Percentiles rank a stretch among this genome's conserved stretches.
These are phyloP conservation scores for Clonostachys rhizophaga DNA, from an alignment of 2,329 filamentous ascomycete species.

Conservation along the genomic window DNA sequence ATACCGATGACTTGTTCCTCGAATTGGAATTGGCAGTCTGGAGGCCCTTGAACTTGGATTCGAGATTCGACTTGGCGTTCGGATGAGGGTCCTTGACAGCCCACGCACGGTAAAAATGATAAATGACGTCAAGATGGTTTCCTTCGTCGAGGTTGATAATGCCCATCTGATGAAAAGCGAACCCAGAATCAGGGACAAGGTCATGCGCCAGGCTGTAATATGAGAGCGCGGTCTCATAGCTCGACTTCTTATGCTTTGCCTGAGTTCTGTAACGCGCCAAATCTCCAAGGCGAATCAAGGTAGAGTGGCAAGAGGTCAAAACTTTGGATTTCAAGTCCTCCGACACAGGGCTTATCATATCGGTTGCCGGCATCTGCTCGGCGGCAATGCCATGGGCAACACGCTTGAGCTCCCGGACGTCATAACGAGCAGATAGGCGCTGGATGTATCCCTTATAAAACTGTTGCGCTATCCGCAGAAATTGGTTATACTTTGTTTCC, in stretches of 20 bases:
- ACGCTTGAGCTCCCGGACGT: conserved; percentile 43
- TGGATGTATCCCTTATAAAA: conserved; percentile 88
- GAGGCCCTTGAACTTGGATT: conserved; percentile 67
- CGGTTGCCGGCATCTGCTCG: conserved; percentile 32
- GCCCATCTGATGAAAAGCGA: conserved; percentile 85
- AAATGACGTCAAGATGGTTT: conserved; percentile 80
- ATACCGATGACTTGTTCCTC: conserved; percentile 14
- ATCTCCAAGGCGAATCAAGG: conserved; percentile 83
- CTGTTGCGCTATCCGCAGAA: conserved; percentile 80
- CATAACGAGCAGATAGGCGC: conserved; percentile 61
- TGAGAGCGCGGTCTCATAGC: conserved; percentile 74
- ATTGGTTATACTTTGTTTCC: conserved; percentile 75
- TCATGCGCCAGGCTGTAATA: conserved; percentile 82
- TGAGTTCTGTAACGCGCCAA: conserved; percentile 81
- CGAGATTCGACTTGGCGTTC: conserved; percentile 70
- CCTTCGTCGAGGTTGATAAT: conserved; percentile 76
- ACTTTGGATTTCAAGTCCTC: conserved; percentile 53
- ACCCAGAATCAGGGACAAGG: conserved; percentile 73
- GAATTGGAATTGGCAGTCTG: neutral
- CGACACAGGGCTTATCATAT: conserved; percentile 37
- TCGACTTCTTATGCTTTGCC: conserved; percentile 65
- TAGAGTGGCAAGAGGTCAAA: conserved; percentile 72
- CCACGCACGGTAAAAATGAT: conserved; percentile 83
- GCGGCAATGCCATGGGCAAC: conserved; percentile 34
- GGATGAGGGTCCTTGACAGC: conserved; percentile 71